Evolutionary conservation across 2,329 filamentous ascomycete genomes (phyloP).

Genomic region (Hypoxylon sp.): DNA sequence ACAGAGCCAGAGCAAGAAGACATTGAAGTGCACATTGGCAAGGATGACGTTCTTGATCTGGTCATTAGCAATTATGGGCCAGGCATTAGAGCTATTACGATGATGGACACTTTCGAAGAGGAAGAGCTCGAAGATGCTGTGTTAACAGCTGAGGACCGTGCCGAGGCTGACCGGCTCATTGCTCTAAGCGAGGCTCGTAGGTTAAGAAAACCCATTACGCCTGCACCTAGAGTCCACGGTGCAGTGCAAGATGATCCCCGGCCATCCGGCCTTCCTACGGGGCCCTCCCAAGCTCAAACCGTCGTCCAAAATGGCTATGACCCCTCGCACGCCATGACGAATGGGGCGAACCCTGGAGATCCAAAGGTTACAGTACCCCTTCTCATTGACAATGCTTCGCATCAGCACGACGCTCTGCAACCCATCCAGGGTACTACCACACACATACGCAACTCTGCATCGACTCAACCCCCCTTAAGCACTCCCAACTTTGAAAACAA

Average conservation of each 20-base stretch:
- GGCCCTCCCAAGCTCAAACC: neutral
- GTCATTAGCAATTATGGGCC: constrained; percentile 58
- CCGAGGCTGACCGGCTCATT: constrained; percentile 64
- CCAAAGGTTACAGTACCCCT: neutral
- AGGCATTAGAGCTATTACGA: constrained; percentile 70
- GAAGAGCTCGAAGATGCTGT: constrained; percentile 71
- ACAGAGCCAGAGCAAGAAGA: constrained; percentile 66
- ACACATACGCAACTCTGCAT: constrained; percentile 8
- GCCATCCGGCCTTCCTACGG: neutral
- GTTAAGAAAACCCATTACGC: constrained; percentile 22
- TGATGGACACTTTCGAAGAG: constrained; percentile 80
- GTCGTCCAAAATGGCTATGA: neutral
- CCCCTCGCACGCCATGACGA: neutral
- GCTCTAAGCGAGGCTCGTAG: constrained; percentile 46
- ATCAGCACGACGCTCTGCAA: neutral
- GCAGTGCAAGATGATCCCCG: neutral
- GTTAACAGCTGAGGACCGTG: constrained; percentile 73
- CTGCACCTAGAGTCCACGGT: neutral
- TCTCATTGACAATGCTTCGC: neutral
- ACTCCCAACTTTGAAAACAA: constrained; percentile 27
- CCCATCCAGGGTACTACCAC: constrained; percentile 37
- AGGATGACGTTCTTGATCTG: constrained; percentile 73
- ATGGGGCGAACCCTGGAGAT: neutral
- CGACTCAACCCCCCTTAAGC: neutral
- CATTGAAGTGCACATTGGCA: constrained; percentile 68